These are phyloP conservation scores for Xylaria bambusicola DNA, from an alignment of 495 filamentous ascomycete genomes.

Conservation along the genomic window DNA sequence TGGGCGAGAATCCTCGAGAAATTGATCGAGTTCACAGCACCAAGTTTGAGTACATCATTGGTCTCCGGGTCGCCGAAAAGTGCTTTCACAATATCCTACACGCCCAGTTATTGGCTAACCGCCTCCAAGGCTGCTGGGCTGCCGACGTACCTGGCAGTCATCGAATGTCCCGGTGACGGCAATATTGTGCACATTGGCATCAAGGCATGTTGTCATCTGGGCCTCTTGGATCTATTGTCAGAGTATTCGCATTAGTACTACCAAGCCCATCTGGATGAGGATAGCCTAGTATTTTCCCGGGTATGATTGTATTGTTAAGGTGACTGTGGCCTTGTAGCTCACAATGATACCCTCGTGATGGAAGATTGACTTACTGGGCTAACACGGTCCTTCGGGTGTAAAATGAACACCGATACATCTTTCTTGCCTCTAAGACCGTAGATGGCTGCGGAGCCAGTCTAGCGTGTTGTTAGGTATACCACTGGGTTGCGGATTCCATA, in stretches of 20 bases:
- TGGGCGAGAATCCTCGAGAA: slow-evolving; percentile 90
- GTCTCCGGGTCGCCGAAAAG: slow-evolving; percentile 80
- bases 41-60: slow-evolving; percentile 73
- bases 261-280: not conserved
- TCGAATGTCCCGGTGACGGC: slow-evolving; percentile 88
- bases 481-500: not conserved
- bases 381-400: slow-evolving; percentile 81
- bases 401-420: slow-evolving; percentile 88
- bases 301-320: no score
- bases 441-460: slow-evolving; percentile 89
- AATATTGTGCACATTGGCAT: slow-evolving; percentile 87
- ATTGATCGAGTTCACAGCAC: slow-evolving; percentile 90
- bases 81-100: slow-evolving; percentile 84
- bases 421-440: slow-evolving; percentile 97
- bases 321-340: not conserved
- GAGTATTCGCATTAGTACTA: not conserved
- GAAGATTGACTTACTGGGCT: slow-evolving; percentile 65
- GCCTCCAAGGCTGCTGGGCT: not conserved
- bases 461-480: not conserved
- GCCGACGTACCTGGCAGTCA: slow-evolving; percentile 72
- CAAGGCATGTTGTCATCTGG: slow-evolving; percentile 91
- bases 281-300: no score
- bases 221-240: slow-evolving; percentile 67
- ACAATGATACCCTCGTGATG: no score
- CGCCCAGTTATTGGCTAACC: not conserved